phyloP scores from a whole-genome alignment of 2,329 filamentous ascomycete species.

The Bipolaris oryzae region DNA sequence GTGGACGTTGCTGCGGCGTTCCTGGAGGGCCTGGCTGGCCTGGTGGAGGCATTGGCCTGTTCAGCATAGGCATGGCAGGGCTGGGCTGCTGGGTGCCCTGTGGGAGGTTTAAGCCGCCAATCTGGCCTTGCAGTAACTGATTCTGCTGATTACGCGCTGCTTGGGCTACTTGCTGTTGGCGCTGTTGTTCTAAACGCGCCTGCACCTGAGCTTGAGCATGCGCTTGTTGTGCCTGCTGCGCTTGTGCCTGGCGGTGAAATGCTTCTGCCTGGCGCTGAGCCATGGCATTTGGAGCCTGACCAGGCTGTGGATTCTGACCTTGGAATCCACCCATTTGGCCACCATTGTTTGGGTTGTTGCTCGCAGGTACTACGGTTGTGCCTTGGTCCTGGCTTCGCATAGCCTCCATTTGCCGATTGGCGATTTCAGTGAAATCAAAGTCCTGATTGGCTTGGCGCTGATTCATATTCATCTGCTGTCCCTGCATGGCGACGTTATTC shows the following conservation, averaged over 20 bases:
- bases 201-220: constrained; percentile 50
- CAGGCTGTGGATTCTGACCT: constrained; percentile 32
- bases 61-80: constrained; percentile 55
- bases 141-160: constrained; percentile 36
- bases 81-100: constrained; percentile 50
- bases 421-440: constrained; percentile 61
- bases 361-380: constrained; percentile 68
- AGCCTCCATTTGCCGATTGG: constrained; percentile 67
- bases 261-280: constrained; percentile 38
- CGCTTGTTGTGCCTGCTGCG: constrained; percentile 23
- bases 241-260: constrained; percentile 18
- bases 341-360: constrained; percentile 57
- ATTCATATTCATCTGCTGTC: constrained; percentile 35
- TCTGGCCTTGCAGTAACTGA: constrained; percentile 38
- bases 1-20: constrained; percentile 45
- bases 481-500: constrained; percentile 43
- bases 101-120: constrained; percentile 53
- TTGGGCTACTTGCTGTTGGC: constrained; percentile 47
- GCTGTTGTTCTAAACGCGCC: constrained; percentile 34
- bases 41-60: constrained; percentile 54
- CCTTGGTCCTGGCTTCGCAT: constrained; percentile 66
- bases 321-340: constrained; percentile 46
- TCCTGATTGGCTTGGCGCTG: constrained; percentile 40
- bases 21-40: constrained; percentile 48
- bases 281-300: constrained; percentile 36